These are phyloP conservation scores for Apiospora kogelbergensis DNA, from an alignment of 2,329 filamentous ascomycete genomes.

Conservation along the genomic window DNA sequence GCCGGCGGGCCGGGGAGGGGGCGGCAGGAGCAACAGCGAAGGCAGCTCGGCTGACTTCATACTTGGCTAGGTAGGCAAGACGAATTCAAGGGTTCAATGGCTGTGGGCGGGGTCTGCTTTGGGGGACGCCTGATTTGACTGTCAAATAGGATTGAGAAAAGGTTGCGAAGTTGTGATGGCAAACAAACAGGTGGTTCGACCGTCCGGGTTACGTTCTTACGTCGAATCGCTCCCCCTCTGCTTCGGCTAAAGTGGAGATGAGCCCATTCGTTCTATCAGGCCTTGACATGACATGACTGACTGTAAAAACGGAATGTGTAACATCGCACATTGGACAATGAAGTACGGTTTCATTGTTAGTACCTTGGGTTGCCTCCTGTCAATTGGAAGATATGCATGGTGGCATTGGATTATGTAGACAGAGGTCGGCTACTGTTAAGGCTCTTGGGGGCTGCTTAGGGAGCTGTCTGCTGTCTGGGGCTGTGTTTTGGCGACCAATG, in stretches of 20 bases:
- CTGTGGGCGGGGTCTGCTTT: not conserved
- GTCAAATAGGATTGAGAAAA: not conserved
- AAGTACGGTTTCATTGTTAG: no score
- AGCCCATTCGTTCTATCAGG: not conserved
- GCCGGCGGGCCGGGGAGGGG: conserved; percentile 57
- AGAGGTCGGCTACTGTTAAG: not conserved
- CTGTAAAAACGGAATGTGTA: not conserved
- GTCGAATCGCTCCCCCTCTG: not conserved
- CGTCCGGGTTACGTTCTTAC: conserved; percentile 1
- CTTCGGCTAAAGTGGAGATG: conserved; percentile 10
- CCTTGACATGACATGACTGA: not conserved
- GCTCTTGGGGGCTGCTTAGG: not conserved
- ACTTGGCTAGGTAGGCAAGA: not conserved
- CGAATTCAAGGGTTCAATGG: not conserved
- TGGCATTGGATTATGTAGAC: no score
- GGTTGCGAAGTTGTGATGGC: not conserved
- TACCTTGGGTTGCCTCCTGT: no score
- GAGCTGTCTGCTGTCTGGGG: no score
- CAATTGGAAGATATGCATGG: not conserved
- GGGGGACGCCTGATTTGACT: no score
- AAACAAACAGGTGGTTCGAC: not conserved
- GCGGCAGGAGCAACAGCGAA: conserved; percentile 63
- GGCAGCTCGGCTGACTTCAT: conserved; percentile 28
- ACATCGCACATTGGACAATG: not conserved
- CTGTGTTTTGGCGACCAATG: not conserved